Base-by-base conservation (phyloP, 257 asterid species). In the Vinca minor region DNA sequence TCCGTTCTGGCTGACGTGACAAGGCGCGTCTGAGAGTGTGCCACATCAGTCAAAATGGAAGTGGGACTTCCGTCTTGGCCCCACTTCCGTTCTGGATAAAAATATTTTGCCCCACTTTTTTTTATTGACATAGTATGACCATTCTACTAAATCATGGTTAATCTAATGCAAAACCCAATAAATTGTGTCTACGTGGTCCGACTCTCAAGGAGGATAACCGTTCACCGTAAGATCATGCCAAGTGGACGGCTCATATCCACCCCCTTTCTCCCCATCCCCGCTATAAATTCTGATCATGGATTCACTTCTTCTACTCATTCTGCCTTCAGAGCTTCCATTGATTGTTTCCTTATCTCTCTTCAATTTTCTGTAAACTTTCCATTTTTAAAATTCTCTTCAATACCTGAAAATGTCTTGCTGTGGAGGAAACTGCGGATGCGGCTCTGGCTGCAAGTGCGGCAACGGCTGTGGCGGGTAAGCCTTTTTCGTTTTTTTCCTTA, bases 361-460 rank as follows among this genome's bases (percentile, higher is more conserved):
- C 5, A 4, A 3, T 59, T 3, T 38, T 1, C 86, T 91, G 93
- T 83, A 72, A 34, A 64, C 28, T 35, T 60, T 26, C 9, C 6
- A 4, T 48, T 4, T n/a, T n/a, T n/a, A n/a, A n/a, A n/a, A n/a
- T n/a, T n/a, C n/a, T n/a, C n/a, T 4, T 34, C 3, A 1, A 2
- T 1, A 17, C 18, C 14, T 42, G 47, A 60, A 38, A 8, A 85
- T 87, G 95, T 87, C 94, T 71, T 82, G 95, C 88, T 79, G 89
- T 64, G 78, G 77, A 36, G 91, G 88, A 73, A 85, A 69, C 78
- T 88, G 95, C 56, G 82, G 84, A 0, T 88, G 96, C 29, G 91
- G 94, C 65, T 7, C 94, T 55, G 20, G 47, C 78, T 87, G 94
- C 87, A 77, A 79, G 72, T 88, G 94, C 78, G 87, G 91, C 82